Evolutionary conservation across 2,329 filamentous ascomycete species (phyloP).

Genomic region (Graphium sp.): DNA sequence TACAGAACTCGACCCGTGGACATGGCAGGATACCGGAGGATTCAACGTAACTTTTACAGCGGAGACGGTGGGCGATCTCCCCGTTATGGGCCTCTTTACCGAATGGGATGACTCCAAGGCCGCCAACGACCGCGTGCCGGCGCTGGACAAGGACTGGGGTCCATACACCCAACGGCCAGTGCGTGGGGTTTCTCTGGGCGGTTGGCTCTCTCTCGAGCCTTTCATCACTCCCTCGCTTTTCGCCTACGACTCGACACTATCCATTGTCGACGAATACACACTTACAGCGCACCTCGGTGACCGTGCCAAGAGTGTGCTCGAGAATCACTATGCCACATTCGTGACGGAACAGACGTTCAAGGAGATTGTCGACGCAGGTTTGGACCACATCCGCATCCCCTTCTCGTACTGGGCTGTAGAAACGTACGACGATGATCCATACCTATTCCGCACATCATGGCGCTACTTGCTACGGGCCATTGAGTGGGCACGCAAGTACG

Average conservation of each 20-base stretch:
- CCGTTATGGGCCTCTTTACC: conserved; percentile 74
- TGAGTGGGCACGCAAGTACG: conserved; percentile 86
- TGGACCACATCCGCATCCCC: conserved; percentile 93
- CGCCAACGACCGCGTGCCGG: conserved; percentile 66
- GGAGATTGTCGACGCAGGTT: conserved; percentile 70
- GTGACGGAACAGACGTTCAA: conserved; percentile 71
- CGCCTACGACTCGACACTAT: conserved; percentile 40
- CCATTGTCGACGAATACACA: conserved; percentile 79
- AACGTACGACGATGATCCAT: conserved; percentile 73
- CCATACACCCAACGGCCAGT: conserved; percentile 65
- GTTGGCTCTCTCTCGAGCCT: conserved; percentile 86
- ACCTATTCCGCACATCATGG: conserved; percentile 76
- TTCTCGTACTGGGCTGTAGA: conserved; percentile 91
- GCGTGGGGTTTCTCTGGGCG: conserved; percentile 80
- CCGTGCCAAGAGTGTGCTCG: conserved; percentile 50
- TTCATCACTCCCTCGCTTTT: conserved; percentile 94
- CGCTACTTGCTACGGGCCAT: conserved; percentile 83
- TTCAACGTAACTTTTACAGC: conserved; percentile 94
- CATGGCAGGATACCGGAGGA: conserved; percentile 76
- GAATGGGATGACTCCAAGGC: conserved; percentile 70
- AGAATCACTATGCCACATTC: conserved; percentile 82
- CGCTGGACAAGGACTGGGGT: conserved; percentile 59
- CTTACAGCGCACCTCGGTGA: conserved; percentile 55
- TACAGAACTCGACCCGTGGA: conserved; percentile 73
- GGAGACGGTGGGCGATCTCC: conserved; percentile 68